Conservation (phyloP, 176 grass and related monocot genomes). For the Bromus sterilis region DNA sequence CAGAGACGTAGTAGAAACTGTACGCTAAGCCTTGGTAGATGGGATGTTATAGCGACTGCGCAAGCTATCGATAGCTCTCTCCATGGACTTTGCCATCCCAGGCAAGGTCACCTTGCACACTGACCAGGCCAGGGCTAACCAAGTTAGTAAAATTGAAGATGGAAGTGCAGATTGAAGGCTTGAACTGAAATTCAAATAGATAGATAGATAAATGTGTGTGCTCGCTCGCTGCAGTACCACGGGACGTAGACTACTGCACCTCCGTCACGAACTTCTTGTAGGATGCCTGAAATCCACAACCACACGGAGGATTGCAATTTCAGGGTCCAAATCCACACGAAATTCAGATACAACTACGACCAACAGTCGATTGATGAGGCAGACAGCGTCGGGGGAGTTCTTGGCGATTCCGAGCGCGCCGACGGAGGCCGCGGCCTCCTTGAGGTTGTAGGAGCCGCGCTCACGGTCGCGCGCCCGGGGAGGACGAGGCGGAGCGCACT, state of each 20-base stretch:
- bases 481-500: too few species aligned
- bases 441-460: too few species aligned
- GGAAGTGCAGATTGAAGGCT: too few species aligned
- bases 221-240: constrained; percentile 21
- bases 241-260: constrained; percentile 44
- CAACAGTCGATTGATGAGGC: background rate
- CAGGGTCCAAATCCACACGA: background rate
- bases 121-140: background rate
- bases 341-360: background rate
- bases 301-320: background rate
- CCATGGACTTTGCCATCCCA: constrained; percentile 22
- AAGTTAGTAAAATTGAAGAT: too few species aligned
- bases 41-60: constrained; percentile 49
- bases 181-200: constrained; percentile 3
- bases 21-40: constrained; percentile 7
- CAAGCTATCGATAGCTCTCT: constrained; percentile 36
- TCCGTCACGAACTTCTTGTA: constrained; percentile 51
- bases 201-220: background rate
- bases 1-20: background rate
- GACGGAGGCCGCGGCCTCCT: too few species aligned
- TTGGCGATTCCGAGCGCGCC: too few species aligned
- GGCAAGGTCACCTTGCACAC: constrained; percentile 49
- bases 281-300: constrained; percentile 19
- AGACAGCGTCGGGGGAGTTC: too few species aligned
- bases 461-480: too few species aligned